These are phyloP conservation scores for Priceomyces melissophilus DNA, from an alignment of 805 yeast species.

Conservation along the genomic window DNA sequence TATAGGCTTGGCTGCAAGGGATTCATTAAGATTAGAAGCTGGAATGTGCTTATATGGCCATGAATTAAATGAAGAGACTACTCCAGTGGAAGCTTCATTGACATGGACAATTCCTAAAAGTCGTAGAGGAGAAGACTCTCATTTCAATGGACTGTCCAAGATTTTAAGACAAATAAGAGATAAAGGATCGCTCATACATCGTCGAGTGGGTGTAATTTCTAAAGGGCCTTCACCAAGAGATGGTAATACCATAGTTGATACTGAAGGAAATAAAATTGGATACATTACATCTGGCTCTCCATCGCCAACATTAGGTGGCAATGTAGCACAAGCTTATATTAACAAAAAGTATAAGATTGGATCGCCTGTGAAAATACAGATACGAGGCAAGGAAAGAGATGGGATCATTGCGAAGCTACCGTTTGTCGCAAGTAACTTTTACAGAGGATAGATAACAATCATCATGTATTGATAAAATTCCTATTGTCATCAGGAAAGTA, in stretches of 20 bases:
- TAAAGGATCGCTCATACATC: conserved; percentile 49
- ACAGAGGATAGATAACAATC: conserved; percentile 36
- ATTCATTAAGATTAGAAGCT: conserved; percentile 91
- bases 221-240: conserved; percentile 94
- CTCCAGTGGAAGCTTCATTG: conserved; percentile 87
- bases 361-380: conserved; percentile 64
- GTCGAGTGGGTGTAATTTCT: conserved; percentile 72
- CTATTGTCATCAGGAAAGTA: too few species aligned
- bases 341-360: conserved; percentile 73
- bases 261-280: conserved; percentile 52
- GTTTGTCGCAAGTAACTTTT: conserved; percentile 71
- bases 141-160: conserved; percentile 73
- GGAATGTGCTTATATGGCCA: conserved; percentile 98
- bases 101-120: conserved; percentile 87
- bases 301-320: conserved; percentile 61
- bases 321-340: conserved; percentile 89
- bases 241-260: conserved; percentile 58
- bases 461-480: background rate
- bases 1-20: conserved; percentile 97
- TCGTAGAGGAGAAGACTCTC: conserved; percentile 51
- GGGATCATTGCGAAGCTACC: conserved; percentile 83
- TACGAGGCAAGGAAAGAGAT: conserved; percentile 78
- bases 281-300: conserved; percentile 62
- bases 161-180: conserved; percentile 70
- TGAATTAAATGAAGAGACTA: conserved; percentile 72